Base-by-base conservation (phyloP, 2,329 filamentous ascomycete species). In the Scolecobasidium constrictum region DNA sequence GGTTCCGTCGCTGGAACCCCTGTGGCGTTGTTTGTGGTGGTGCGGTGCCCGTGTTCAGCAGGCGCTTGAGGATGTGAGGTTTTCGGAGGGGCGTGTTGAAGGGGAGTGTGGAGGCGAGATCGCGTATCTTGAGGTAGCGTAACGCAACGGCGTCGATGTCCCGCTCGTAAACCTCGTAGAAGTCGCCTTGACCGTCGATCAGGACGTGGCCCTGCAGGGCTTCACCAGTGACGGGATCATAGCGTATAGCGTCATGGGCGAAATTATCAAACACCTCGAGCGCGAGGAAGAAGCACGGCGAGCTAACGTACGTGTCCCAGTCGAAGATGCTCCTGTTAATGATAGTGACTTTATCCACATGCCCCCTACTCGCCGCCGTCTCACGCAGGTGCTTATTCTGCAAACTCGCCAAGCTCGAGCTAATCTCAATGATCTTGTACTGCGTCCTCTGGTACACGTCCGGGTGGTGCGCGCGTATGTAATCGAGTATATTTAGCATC, bases 201-300 rank as follows among this genome's bases (percentile, higher is more conserved):
- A 98, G 71, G 12, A 96, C 88, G 48, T 81, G 81, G 39, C 86
- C 87, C 66, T 98, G 93, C 43, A 94, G 73, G 0, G 90, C 84
- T 50, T 82, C 69, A 58, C 86, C 84, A 9, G 87, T 93, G 47
- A 71, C 64, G 9, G 82, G 72, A 63, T 96, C 83, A 66, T 96
- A 98, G 49, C 93, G 88, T 48, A 98, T 78, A 46, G 81, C 76
- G 65, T 98, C 92, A 67, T 98, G 93, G 26, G 86, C 81, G 59
- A 98, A 96, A 66, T 98, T 98, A 69, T 98, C 92, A 56, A 95
- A 94, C 50, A 98, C 92, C 64, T 98, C 92, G 64, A 98, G 83
- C 35, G 90, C 92, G 34, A 98, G 76, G 70, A 98, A 96, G 71
- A 94, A 98, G 68, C 92, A 96, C 0, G 90, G 92, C 3, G 82